These are phyloP conservation scores for Aspergillus sp. DNA, from an alignment of 2,329 filamentous ascomycete species.

Conservation along the genomic window DNA sequence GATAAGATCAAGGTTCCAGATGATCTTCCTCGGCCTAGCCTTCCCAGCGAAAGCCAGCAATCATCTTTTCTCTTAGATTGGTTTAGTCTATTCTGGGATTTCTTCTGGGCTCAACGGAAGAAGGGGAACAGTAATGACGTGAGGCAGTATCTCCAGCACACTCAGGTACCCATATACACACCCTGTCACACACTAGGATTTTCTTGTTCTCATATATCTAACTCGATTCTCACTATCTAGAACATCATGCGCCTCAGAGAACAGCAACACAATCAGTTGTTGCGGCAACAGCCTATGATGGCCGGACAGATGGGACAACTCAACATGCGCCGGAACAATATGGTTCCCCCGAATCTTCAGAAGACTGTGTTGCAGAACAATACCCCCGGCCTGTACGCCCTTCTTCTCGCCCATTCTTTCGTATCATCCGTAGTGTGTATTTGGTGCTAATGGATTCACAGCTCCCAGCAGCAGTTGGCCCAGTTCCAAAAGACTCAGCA, in stretches of 20 bases:
- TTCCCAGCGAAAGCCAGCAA: conserved; percentile 63
- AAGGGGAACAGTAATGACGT: conserved; percentile 61
- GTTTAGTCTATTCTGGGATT: conserved; percentile 97
- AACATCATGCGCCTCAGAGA: conserved; percentile 66
- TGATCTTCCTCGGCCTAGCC: conserved; percentile 63
- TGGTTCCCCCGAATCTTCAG: conserved; percentile 49
- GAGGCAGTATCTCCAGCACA: conserved; percentile 73
- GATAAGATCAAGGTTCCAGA: conserved; percentile 68
- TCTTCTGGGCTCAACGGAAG: conserved; percentile 76
- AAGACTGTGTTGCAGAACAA: conserved; percentile 76
- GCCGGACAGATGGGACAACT: conserved; percentile 51
- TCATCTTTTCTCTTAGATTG: conserved; percentile 87
- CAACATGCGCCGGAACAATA: conserved; percentile 53
- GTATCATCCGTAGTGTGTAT: background rate
- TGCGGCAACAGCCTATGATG: conserved; percentile 65
- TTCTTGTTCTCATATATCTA: conserved; percentile 10
- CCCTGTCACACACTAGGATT: background rate
- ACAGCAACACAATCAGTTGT: conserved; percentile 69
- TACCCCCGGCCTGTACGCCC: conserved; percentile 34
- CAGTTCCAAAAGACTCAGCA: conserved; percentile 59
- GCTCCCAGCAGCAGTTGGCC: conserved; percentile 62
- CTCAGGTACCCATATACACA: conserved; percentile 56
- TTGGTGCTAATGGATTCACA: conserved; percentile 25
- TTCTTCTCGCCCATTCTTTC: background rate
- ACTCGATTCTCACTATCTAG: conserved; percentile 34